Conservation (phyloP, 169 alveolate genomes). For the Besnoitia besnoiti region DNA sequence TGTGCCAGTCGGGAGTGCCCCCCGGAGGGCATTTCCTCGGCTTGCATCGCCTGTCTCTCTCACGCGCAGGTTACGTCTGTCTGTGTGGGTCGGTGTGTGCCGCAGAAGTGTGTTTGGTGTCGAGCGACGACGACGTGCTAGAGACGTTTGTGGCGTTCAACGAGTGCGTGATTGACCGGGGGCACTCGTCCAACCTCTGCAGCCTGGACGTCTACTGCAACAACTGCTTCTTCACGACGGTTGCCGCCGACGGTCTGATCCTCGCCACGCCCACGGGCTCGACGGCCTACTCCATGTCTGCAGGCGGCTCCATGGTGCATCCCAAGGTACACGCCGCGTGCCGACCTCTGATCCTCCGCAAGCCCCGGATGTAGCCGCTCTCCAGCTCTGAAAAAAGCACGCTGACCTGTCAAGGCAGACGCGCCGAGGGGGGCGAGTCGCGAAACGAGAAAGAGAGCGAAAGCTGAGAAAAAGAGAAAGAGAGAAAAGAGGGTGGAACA, state of each 20-base stretch:
- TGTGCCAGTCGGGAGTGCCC: background rate
- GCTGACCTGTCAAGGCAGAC: too few relatives aligned
- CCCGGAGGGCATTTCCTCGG: background rate
- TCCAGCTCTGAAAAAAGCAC: too few relatives aligned
- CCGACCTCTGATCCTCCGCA: background rate
- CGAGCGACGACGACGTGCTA: background rate
- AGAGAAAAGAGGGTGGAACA: background rate
- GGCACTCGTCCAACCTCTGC: constrained; percentile 75
- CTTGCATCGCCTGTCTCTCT: background rate
- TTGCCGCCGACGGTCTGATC: constrained; percentile 82
- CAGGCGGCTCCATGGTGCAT: constrained; percentile 97
- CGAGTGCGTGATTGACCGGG: constrained; percentile 82
- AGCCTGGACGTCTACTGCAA: constrained; percentile 75
- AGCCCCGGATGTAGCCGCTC: too few relatives aligned
- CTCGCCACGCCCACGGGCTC: constrained; percentile 98
- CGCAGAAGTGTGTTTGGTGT: constrained; percentile 15
- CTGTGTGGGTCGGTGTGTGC: background rate
- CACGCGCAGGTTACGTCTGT: background rate
- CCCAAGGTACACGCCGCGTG: constrained; percentile 79
- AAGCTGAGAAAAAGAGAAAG: background rate
- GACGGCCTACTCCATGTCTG: constrained; percentile 96
- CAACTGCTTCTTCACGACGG: constrained; percentile 77
- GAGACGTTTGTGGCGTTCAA: constrained; percentile 72
- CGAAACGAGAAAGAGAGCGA: background rate
- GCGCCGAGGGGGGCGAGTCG: too few relatives aligned